Evolutionary conservation across 164 flowering plant species (phyloP).

Genomic region (Sextonia rubra): DNA sequence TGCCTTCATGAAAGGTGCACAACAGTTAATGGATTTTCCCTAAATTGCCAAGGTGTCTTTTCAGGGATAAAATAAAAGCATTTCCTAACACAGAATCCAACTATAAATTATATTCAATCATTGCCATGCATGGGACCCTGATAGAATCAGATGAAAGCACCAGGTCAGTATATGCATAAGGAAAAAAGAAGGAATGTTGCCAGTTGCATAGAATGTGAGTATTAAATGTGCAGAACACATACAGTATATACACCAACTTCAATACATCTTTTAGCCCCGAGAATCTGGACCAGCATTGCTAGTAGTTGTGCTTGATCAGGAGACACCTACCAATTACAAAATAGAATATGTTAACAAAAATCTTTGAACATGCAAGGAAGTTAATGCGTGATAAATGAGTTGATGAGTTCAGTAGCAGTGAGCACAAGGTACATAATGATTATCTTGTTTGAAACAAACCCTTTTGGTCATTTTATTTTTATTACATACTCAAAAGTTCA

Average conservation of each 20-base stretch:
- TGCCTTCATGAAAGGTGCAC: no score
- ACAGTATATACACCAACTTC: slow-evolving; percentile 89
- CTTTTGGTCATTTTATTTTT: not conserved
- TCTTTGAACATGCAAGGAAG: not conserved
- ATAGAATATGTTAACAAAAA: not conserved
- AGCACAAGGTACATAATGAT: no score
- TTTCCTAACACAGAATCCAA: no score
- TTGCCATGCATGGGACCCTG: not conserved
- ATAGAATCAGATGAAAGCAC: not conserved
- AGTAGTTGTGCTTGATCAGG: slow-evolving; percentile 93
- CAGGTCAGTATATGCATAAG: not conserved
- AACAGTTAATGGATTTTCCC: no score
- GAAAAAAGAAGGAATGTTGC: not conserved
- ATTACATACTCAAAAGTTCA: no score
- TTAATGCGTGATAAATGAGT: not conserved
- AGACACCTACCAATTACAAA: slow-evolving; percentile 51
- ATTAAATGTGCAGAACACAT: slow-evolving; percentile 14
- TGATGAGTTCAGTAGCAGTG: not conserved
- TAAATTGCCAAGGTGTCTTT: no score
- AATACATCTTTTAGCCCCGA: slow-evolving; percentile 74
- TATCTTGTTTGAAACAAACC: not conserved
- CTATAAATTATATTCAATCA: no score
- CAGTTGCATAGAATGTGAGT: not conserved
- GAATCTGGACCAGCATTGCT: slow-evolving; percentile 82
- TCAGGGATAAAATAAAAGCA: no score